These are phyloP conservation scores for Aureobasidium vineae DNA, from an alignment of 2,329 filamentous ascomycete species.

Conservation along the genomic window DNA sequence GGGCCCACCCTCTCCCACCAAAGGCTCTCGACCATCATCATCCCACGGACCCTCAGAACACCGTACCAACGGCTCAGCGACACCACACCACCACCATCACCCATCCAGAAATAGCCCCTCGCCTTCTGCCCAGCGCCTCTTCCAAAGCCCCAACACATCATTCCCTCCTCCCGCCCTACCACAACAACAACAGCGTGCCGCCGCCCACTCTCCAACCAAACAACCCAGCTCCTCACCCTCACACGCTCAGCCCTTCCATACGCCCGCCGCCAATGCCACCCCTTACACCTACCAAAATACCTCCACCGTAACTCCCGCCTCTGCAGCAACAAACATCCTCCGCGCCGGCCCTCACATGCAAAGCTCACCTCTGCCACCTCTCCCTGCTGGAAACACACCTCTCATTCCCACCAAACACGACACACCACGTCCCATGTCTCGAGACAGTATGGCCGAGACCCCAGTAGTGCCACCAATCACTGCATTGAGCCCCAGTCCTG, in stretches of 20 bases:
- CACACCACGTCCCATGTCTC: conserved; percentile 13
- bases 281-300: conserved; percentile 11
- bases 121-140: conserved; percentile 28
- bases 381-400: conserved; percentile 16
- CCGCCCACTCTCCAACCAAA: conserved; percentile 36
- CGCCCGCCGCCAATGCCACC: conserved; percentile 1
- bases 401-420: conserved; percentile 28
- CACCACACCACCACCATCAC: conserved; percentile 29
- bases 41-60: conserved; percentile 20
- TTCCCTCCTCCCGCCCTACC: conserved; percentile 34
- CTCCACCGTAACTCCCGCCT: conserved; percentile 21
- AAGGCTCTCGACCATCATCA: conserved; percentile 26
- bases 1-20: conserved; percentile 30
- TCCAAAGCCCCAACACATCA: conserved; percentile 34
- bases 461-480: conserved; percentile 33
- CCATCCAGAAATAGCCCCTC: conserved; percentile 24
- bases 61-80: conserved; percentile 34
- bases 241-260: conserved; percentile 20
- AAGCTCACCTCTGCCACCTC: conserved; percentile 23
- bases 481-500: conserved; percentile 33
- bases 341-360: conserved; percentile 13
- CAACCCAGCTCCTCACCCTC: conserved; percentile 33
- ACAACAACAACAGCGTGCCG: conserved; percentile 26
- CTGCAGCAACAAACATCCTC: conserved; percentile 28
- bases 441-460: conserved; percentile 30